These are phyloP conservation scores for Selenicereus undatus DNA, from an alignment of 148 eudicot species.

Conservation along the genomic window DNA sequence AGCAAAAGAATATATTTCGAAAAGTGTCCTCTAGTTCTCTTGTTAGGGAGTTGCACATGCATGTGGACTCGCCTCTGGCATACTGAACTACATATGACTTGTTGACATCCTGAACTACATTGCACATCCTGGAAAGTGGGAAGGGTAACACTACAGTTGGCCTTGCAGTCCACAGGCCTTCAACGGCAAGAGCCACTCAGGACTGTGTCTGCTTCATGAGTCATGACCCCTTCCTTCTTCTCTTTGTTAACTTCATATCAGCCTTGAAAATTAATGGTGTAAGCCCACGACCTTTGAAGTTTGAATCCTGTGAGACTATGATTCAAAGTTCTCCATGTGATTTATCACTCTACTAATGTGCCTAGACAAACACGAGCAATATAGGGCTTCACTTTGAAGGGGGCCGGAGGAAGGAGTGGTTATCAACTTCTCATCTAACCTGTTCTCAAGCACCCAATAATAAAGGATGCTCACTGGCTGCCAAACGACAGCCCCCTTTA, in stretches of 20 bases:
- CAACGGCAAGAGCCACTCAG: background rate
- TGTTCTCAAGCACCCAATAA: background rate
- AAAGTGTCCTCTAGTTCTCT: no score
- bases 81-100: no score
- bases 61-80: no score
- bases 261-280: background rate
- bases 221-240: background rate
- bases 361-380: no score
- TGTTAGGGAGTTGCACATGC: no score
- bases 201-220: background rate
- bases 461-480: no score
- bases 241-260: background rate
- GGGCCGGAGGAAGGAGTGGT: background rate
- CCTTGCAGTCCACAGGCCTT: background rate
- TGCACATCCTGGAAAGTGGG: background rate
- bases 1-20: no score
- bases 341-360: no score
- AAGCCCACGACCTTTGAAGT: background rate
- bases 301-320: background rate
- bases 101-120: no score
- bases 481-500: no score
- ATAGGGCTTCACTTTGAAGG: background rate
- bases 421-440: background rate
- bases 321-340: background rate
- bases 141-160: background rate